Evolutionary conservation across 257 asterid genomes (phyloP), one percentile per base, ranked within the genome.

Genomic region (Agastache rugosa): DNA sequence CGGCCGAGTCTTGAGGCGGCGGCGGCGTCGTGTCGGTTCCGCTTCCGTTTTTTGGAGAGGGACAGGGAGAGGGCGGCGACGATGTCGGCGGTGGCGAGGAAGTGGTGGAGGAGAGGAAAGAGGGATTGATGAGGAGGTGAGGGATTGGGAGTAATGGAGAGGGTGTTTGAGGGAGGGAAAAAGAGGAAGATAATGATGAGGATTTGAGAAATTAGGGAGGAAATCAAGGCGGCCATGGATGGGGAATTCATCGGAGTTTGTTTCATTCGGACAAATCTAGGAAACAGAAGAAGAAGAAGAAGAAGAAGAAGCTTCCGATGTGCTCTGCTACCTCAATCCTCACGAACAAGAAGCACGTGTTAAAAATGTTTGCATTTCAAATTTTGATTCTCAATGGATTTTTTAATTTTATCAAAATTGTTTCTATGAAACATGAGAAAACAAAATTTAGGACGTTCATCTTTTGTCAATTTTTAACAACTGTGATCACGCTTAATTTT

Each of bases 171-270:
- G 41, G 91, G 80, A 8, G 88, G 89, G 51, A 81, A 83, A 37
- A 85, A 67, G 35, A 86, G 83, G 58, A 67, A 48, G 29, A 88
- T 71, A 42, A 85, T 78, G 17, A 86, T 54, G 47, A 85, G 47
- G 25, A 87, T 75, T 63, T 91, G 91, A 17, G 95, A 87, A 48
- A 86, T 75, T 22, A 89, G 80, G 3, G 97, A 81, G n/a, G 93
- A 91, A 45, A 93, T 79, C 17, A 85, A n/a, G 29, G 85, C 87
- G 42, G 89, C 90, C 56, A 89, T 79, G 15, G 83, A 35, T 6
- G 78, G 83, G 70, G 88, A 63, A 80, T 80, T 83, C 84, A 82
- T 79, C 71, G 74, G 76, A 48, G 37, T 22, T 65, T 63, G 67
- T 39, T 63, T 22, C 44, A 16, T 27, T 67, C 59, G 8, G 59